Conservation (phyloP, 305 asterid genomes). For the Fraxinus angustifolia region DNA sequence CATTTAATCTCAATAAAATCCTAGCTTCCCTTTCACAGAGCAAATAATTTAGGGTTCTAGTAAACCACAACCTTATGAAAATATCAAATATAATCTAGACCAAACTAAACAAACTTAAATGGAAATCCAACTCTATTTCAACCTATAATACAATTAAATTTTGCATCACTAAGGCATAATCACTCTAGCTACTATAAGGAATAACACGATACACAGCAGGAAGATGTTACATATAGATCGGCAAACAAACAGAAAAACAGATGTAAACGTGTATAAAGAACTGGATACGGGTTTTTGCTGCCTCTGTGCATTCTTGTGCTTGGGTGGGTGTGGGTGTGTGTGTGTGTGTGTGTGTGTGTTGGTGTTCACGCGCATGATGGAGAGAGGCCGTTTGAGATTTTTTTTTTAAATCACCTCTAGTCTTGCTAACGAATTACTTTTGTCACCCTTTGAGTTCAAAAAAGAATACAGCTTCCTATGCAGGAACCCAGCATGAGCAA, state of each 20-base stretch:
- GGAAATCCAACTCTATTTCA: neutral
- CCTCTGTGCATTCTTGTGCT: neutral
- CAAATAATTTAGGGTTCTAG: neutral
- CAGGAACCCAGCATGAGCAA: slow-evolving; percentile 67
- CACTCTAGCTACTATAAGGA: neutral
- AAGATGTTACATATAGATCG: neutral
- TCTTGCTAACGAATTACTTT: neutral
- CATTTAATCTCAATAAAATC: neutral
- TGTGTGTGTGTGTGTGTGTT: neutral
- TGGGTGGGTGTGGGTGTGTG: neutral
- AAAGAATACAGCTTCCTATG: slow-evolving; percentile 16
- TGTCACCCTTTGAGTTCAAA: slow-evolving; percentile 3
- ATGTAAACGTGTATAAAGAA: neutral
- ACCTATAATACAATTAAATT: neutral
- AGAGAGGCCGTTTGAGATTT: neutral
- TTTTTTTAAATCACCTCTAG: neutral
- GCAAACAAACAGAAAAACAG: neutral
- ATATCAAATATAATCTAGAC: neutral
- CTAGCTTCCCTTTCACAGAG: neutral
- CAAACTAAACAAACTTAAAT: neutral
- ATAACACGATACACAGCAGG: neutral
- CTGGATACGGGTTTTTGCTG: neutral
- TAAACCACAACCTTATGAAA: neutral
- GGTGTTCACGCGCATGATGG: neutral
- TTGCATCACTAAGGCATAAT: neutral